phyloP scores from a whole-genome alignment of 768 basidiomycete genomes.

The Lyophyllum semitale region DNA sequence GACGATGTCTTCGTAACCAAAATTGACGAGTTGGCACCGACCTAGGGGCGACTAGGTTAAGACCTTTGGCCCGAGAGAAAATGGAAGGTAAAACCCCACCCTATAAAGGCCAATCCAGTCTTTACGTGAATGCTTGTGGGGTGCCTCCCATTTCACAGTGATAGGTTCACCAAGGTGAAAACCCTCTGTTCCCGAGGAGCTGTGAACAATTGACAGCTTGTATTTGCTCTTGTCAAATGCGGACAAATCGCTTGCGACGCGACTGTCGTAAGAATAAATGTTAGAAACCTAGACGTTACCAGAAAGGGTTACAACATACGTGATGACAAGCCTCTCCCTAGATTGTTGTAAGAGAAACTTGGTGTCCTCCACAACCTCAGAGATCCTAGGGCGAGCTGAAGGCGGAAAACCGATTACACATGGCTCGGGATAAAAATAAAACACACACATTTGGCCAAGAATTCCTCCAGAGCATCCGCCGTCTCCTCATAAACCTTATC shows the following conservation, averaged over 20 bases:
- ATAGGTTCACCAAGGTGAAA: slow-evolving; percentile 95
- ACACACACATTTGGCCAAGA: slow-evolving; percentile 82
- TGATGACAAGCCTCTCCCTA: slow-evolving; percentile 87
- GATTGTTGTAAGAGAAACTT: slow-evolving; percentile 90
- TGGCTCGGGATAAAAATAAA: too few relatives aligned
- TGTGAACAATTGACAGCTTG: slow-evolving; percentile 60
- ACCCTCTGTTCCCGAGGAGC: slow-evolving; percentile 48
- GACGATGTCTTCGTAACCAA: slow-evolving; percentile 85
- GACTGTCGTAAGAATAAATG: slow-evolving; percentile 42
- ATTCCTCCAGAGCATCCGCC: slow-evolving; percentile 90
- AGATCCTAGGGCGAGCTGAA: slow-evolving; percentile 85
- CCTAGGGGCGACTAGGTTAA: slow-evolving; percentile 37
- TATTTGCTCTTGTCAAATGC: slow-evolving; percentile 83
- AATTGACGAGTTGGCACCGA: slow-evolving; percentile 85
- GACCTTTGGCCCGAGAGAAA: neutral
- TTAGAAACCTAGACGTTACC: neutral
- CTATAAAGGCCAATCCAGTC: slow-evolving; percentile 97
- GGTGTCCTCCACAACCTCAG: slow-evolving; percentile 91
- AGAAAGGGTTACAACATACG: slow-evolving; percentile 52
- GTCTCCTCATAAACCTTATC: slow-evolving; percentile 97
- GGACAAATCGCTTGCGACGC: slow-evolving; percentile 81
- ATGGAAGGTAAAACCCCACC: slow-evolving; percentile 38
- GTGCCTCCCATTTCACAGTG: slow-evolving; percentile 83
- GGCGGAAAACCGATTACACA: too few relatives aligned
- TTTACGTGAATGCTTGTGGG: slow-evolving; percentile 79